phyloP scores from a whole-genome alignment of 2,329 filamentous ascomycete species.

The Purpureocillium takamizusanense region DNA sequence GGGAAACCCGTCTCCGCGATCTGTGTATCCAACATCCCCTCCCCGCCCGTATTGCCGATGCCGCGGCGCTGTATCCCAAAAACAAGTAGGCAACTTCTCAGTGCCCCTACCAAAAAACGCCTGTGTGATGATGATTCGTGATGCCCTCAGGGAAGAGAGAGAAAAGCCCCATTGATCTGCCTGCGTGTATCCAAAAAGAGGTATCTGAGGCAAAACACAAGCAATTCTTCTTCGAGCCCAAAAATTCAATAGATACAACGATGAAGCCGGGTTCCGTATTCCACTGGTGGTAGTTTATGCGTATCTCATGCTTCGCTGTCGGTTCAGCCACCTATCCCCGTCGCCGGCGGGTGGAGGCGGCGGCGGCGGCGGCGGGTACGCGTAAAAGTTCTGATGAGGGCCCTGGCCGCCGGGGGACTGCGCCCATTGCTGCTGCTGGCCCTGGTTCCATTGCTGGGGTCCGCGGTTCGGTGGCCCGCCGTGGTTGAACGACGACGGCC shows the following conservation, averaged over 20 bases:
- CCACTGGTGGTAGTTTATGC: constrained; percentile 10
- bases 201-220: too few relatives aligned
- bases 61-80: background rate
- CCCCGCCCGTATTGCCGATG: background rate
- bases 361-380: too few relatives aligned
- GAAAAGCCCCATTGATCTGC: too few relatives aligned
- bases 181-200: too few relatives aligned
- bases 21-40: background rate
- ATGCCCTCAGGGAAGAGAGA: too few relatives aligned
- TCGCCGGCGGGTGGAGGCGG: constrained; percentile 4
- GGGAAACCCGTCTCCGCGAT: background rate
- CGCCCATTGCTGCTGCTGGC: constrained; percentile 4
- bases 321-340: constrained; percentile 7
- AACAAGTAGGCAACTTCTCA: too few relatives aligned
- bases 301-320: constrained; percentile 19
- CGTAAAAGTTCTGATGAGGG: background rate
- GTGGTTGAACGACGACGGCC: constrained; percentile 12
- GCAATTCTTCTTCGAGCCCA: too few relatives aligned
- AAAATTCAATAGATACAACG: background rate
- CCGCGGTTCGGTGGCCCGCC: background rate
- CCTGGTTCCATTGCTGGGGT: background rate
- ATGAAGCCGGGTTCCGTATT: background rate
- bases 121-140: constrained; percentile 1
- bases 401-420: background rate
- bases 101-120: too few relatives aligned